A percentile compares a stretch with the other conserved stretches of the same genome.
Evolutionary conservation across 495 filamentous ascomycete species (phyloP).

Genomic region (Clavariopsis aquatica): DNA sequence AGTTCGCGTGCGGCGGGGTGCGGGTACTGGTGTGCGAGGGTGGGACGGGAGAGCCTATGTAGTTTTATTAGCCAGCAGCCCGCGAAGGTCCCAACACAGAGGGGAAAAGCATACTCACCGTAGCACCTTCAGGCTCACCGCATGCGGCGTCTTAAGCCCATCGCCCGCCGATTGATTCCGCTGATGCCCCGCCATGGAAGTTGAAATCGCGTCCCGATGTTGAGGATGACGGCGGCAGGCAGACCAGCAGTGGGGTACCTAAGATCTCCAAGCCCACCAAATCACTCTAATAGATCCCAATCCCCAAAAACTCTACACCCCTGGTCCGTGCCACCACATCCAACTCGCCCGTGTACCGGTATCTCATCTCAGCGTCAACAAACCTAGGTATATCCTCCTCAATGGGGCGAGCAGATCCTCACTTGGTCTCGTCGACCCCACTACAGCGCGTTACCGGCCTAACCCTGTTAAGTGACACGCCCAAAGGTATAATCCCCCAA

Average conservation of each 20-base stretch:
- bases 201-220: background rate
- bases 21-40: slow-evolving; percentile 53
- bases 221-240: too few relatives aligned
- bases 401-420: slow-evolving; percentile 5
- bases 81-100: background rate
- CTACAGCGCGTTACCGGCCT: slow-evolving; percentile 33
- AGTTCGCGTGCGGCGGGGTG: slow-evolving; percentile 51
- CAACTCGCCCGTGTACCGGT: too few relatives aligned
- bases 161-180: slow-evolving; percentile 55
- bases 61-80: slow-evolving; percentile 8
- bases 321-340: background rate
- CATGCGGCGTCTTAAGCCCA: slow-evolving; percentile 74
- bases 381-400: too few relatives aligned
- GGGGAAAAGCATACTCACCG: slow-evolving; percentile 46
- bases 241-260: too few relatives aligned
- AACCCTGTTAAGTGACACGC: slow-evolving; percentile 36
- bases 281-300: too few relatives aligned
- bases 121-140: slow-evolving; percentile 81
- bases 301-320: slow-evolving; percentile 1
- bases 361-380: too few relatives aligned
- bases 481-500: too few relatives aligned
- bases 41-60: slow-evolving; percentile 47
- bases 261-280: too few relatives aligned
- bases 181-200: slow-evolving; percentile 38
- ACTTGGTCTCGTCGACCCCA: slow-evolving; percentile 14